Evolutionary conservation across 1,284 basidiomycete species (phyloP).

Genomic region (Fomitopsis palustris): DNA sequence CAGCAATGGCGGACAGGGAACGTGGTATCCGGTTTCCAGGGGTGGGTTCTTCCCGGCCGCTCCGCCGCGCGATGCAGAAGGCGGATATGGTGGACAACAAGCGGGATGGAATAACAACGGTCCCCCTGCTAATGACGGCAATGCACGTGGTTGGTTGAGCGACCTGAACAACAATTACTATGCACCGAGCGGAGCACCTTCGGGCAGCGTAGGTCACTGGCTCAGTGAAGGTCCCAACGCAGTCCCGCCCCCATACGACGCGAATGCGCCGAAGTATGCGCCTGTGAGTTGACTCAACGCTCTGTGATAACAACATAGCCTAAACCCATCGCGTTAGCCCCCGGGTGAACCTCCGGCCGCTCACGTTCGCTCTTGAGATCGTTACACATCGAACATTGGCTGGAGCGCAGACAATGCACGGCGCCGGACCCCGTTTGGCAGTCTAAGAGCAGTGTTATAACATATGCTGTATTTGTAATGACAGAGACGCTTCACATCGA

Average conservation of each 20-base stretch:
- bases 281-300: slow-evolving; percentile 4
- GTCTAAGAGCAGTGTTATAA: too few relatives aligned
- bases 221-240: not conserved
- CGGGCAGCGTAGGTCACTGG: not conserved
- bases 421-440: not conserved
- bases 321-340: not conserved
- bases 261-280: slow-evolving; percentile 11
- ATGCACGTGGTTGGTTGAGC: slow-evolving; percentile 4
- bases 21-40: not conserved
- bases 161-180: not conserved
- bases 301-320: not conserved
- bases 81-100: slow-evolving; percentile 8
- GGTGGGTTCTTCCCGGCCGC: slow-evolving; percentile 1
- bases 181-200: not conserved
- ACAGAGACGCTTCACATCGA: too few relatives aligned
- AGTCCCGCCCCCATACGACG: slow-evolving; percentile 6
- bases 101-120: slow-evolving; percentile 10
- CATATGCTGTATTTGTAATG: too few relatives aligned
- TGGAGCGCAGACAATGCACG: not conserved
- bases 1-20: not conserved
- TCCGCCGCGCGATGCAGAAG: slow-evolving; percentile 6
- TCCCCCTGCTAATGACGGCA: not conserved
- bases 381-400: not conserved
- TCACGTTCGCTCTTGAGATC: not conserved
- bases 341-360: slow-evolving; percentile 5